Conservation (phyloP, 495 filamentous ascomycete species). For the Penicillium canariense region DNA sequence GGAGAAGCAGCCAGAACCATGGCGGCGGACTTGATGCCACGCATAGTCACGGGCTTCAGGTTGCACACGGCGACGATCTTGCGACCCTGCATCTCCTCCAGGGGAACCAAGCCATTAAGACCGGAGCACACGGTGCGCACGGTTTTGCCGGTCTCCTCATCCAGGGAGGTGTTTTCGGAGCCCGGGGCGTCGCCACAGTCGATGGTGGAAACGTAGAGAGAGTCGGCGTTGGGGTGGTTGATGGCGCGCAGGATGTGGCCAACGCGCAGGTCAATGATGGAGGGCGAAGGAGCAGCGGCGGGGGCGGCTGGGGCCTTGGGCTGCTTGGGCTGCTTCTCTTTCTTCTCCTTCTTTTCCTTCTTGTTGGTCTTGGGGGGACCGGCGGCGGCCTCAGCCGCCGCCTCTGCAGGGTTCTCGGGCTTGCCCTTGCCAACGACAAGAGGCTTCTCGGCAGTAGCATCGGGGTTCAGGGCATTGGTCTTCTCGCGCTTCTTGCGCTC, state of each 20-base stretch:
- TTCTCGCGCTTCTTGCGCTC: constrained; percentile 86
- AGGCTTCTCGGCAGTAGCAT: constrained; percentile 36
- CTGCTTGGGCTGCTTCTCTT: constrained; percentile 70
- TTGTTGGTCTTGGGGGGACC: constrained; percentile 41
- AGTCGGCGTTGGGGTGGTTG: constrained; percentile 95
- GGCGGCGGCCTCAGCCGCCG: constrained; percentile 39
- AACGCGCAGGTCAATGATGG: constrained; percentile 88
- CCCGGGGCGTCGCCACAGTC: constrained; percentile 86
- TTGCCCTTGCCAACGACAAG: constrained; percentile 40
- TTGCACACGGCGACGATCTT: constrained; percentile 96
- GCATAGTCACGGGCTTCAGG: constrained; percentile 98
- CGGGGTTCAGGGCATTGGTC: constrained; percentile 53
- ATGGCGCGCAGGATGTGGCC: constrained; percentile 95
- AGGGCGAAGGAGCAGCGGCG: constrained; percentile 71
- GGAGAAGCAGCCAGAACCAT: constrained; percentile 98
- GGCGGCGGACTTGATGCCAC: constrained; percentile 89
- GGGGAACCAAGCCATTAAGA: constrained; percentile 84
- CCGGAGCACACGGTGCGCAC: constrained; percentile 96
- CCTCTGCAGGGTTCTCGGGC: constrained; percentile 32
- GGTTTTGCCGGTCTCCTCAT: constrained; percentile 80
- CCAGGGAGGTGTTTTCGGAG: constrained; percentile 72
- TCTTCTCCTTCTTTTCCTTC: constrained; percentile 82
- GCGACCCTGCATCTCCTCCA: constrained; percentile 93
- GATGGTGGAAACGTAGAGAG: constrained; percentile 93
- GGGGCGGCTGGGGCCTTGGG: constrained; percentile 63